These are phyloP conservation scores for Xylariaceae sp. DNA, from an alignment of 2,329 filamentous ascomycete species.

Conservation along the genomic window DNA sequence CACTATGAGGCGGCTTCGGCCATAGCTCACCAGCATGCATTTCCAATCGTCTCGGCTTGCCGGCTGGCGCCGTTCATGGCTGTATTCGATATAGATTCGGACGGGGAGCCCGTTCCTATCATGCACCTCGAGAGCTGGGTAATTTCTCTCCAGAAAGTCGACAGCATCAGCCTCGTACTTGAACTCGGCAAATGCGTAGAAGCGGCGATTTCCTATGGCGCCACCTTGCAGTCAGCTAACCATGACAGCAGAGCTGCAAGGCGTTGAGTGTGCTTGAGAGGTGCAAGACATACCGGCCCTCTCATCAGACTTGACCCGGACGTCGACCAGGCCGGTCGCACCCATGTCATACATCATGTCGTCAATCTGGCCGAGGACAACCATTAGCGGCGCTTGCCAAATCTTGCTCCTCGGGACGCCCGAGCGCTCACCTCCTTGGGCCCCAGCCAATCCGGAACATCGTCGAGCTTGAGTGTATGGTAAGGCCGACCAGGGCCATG, in stretches of 20 bases:
- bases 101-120: constrained; percentile 27
- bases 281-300: constrained; percentile 20
- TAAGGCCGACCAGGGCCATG: constrained; percentile 28
- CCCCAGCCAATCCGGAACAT: constrained; percentile 28
- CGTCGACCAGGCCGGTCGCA: constrained; percentile 27
- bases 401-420: not conserved
- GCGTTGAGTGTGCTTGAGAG: no score
- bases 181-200: constrained; percentile 38
- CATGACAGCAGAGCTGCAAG: not conserved
- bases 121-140: constrained; percentile 33
- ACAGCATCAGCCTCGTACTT: constrained; percentile 35
- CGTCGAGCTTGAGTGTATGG: constrained; percentile 31
- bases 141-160: constrained; percentile 35
- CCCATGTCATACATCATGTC: constrained; percentile 27
- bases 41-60: constrained; percentile 36
- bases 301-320: constrained; percentile 31
- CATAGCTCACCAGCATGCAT: constrained; percentile 33
- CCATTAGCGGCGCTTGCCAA: no score
- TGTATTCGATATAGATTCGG: constrained; percentile 34
- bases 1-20: not conserved
- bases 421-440: constrained; percentile 23
- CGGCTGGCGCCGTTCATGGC: constrained; percentile 31
- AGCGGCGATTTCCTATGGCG: constrained; percentile 23
- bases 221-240: not conserved
- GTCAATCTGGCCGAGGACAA: constrained; percentile 28